phyloP scores from a whole-genome alignment of 306 rosid genomes.

The Acacia confusa region DNA sequence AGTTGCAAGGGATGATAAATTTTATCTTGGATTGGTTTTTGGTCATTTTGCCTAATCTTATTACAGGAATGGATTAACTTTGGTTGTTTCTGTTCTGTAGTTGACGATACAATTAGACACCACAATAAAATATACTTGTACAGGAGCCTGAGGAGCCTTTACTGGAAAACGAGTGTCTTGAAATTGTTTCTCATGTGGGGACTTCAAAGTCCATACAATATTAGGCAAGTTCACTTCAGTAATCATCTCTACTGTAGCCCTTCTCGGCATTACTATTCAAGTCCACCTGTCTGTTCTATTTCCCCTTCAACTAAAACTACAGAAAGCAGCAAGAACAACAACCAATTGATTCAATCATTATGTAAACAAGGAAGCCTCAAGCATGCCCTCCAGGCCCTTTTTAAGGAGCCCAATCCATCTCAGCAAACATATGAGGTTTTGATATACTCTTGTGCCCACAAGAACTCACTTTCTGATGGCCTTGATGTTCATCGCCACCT shows the following conservation, averaged over 20 bases:
- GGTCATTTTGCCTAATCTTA: slow-evolving; percentile 12
- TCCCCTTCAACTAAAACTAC: slow-evolving; percentile 37
- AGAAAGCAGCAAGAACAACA: slow-evolving; percentile 34
- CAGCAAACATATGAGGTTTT: slow-evolving; percentile 75
- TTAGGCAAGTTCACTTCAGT: slow-evolving; percentile 36
- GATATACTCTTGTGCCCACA: slow-evolving; percentile 63
- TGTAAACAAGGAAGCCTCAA: slow-evolving; percentile 75
- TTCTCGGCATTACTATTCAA: slow-evolving; percentile 16
- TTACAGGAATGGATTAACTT: slow-evolving; percentile 24
- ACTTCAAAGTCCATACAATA: slow-evolving; percentile 50
- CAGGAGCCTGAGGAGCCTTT: slow-evolving; percentile 21
- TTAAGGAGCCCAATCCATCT: slow-evolving; percentile 62
- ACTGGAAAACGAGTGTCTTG: not conserved
- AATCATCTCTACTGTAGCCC: slow-evolving; percentile 29
- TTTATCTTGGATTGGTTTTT: slow-evolving; percentile 11
- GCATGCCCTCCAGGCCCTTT: slow-evolving; percentile 68
- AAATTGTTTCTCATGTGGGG: slow-evolving; percentile 61
- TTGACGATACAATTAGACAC: not conserved
- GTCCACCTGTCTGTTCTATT: slow-evolving; percentile 42
- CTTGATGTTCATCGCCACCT: slow-evolving; percentile 59
- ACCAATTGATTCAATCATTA: slow-evolving; percentile 68
- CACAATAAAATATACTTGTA: not conserved
- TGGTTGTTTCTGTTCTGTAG: slow-evolving; percentile 14
- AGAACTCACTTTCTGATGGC: slow-evolving; percentile 66
- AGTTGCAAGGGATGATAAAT: not conserved